These are phyloP conservation scores for Pleurotus platypus DNA, from an alignment of 768 basidiomycete species.

Conservation along the genomic window DNA sequence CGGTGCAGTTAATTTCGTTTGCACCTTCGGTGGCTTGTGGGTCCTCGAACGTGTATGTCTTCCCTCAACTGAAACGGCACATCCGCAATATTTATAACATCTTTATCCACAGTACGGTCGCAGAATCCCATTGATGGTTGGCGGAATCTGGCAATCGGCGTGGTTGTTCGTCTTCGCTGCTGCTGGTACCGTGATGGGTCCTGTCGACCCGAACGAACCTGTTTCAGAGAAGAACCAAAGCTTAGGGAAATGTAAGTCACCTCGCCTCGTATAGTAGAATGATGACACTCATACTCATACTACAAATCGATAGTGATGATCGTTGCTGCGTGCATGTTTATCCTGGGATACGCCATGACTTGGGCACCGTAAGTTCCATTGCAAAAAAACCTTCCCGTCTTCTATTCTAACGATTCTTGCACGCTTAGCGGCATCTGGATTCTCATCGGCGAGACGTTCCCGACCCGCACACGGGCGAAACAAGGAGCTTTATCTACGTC, in stretches of 20 bases:
- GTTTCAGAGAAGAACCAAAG: constrained; percentile 24
- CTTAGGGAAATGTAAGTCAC: constrained; percentile 50
- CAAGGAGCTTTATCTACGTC: constrained; percentile 67
- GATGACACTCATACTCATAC: not conserved
- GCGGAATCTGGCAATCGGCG: constrained; percentile 64
- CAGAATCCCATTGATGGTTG: constrained; percentile 58
- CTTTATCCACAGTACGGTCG: constrained; percentile 51
- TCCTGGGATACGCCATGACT: constrained; percentile 67
- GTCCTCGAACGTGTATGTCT: constrained; percentile 58
- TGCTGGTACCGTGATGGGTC: constrained; percentile 63
- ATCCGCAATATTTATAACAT: not conserved
- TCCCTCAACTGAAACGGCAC: not conserved
- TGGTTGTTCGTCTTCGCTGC: constrained; percentile 76
- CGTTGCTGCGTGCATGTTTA: constrained; percentile 67
- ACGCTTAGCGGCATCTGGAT: constrained; percentile 66
- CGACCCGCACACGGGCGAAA: constrained; percentile 67
- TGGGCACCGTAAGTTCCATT: constrained; percentile 48
- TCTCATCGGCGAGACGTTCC: constrained; percentile 74
- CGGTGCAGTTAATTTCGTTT: constrained; percentile 68
- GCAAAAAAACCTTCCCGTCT: not conserved
- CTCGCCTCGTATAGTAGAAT: not conserved
- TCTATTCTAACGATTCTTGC: not conserved
- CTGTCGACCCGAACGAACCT: constrained; percentile 16
- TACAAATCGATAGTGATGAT: constrained; percentile 46
- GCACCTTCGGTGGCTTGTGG: constrained; percentile 72